phyloP scores from a whole-genome alignment of 768 basidiomycete genomes.

The Dacryopinax spathularia region DNA sequence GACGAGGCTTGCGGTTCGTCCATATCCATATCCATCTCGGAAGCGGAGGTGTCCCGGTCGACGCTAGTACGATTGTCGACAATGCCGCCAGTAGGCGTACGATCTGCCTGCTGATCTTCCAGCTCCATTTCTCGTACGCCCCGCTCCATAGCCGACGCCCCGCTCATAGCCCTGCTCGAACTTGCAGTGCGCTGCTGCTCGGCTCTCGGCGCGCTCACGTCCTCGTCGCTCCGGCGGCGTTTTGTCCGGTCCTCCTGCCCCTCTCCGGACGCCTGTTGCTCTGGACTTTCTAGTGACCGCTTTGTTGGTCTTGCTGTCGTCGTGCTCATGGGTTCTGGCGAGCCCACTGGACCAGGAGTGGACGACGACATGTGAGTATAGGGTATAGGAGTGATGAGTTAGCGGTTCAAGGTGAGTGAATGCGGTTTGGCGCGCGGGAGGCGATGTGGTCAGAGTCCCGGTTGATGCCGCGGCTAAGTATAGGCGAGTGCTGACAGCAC shows the following conservation, averaged over 20 bases:
- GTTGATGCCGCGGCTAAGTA: neutral
- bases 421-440: neutral
- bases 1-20: slow-evolving; percentile 1
- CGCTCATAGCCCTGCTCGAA: neutral
- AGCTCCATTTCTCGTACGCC: slow-evolving; percentile 1
- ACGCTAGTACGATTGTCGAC: neutral
- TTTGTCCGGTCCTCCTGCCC: neutral
- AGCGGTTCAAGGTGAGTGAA: neutral
- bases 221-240: neutral
- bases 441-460: neutral
- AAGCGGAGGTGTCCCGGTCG: neutral
- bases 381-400: neutral
- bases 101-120: neutral
- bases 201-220: neutral
- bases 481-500: neutral
- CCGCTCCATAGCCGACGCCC: neutral
- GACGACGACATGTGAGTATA: neutral
- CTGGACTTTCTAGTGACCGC: neutral
- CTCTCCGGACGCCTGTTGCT: neutral
- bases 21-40: neutral
- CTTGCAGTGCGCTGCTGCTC: slow-evolving; percentile 3
- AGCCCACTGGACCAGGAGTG: neutral
- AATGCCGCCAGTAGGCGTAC: neutral
- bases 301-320: neutral
- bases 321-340: neutral